Percentiles rank a stretch among this genome's conserved stretches.
These are phyloP conservation scores for Apiotrichum akiyoshidainum DNA, from an alignment of 1,284 basidiomycete genomes.

Conservation along the genomic window DNA sequence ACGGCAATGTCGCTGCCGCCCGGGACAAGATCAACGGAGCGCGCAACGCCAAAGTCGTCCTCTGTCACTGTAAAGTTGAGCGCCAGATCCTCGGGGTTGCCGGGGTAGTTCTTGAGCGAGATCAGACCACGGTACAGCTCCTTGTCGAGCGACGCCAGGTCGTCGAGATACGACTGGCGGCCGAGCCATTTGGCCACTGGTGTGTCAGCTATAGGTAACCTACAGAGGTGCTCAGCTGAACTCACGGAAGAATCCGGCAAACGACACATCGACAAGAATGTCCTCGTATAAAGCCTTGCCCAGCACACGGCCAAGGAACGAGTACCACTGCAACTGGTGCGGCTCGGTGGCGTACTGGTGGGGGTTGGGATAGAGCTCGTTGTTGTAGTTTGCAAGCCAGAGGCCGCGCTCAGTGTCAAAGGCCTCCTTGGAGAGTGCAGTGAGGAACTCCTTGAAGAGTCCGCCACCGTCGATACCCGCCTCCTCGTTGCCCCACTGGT, in stretches of 20 bases:
- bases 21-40: slow-evolving; percentile 74
- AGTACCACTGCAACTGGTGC: slow-evolving; percentile 86
- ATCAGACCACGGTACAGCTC: slow-evolving; percentile 86
- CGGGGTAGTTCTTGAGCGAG: slow-evolving; percentile 77
- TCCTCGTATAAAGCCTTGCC: slow-evolving; percentile 97
- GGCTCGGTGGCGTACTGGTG: slow-evolving; percentile 79
- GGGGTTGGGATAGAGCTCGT: slow-evolving; percentile 93
- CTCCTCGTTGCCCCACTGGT: slow-evolving; percentile 57
- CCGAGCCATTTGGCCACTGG: slow-evolving; percentile 71
- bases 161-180: slow-evolving; percentile 82
- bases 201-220: background rate
- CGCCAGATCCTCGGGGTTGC: slow-evolving; percentile 81
- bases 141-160: slow-evolving; percentile 83
- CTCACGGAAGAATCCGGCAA: slow-evolving; percentile 84
- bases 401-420: slow-evolving; percentile 92
- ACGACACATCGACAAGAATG: slow-evolving; percentile 91
- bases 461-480: slow-evolving; percentile 76
- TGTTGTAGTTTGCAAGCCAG: slow-evolving; percentile 84
- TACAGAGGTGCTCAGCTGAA: slow-evolving; percentile 1
- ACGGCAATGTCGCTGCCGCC: slow-evolving; percentile 82
- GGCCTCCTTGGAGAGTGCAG: slow-evolving; percentile 84
- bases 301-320: slow-evolving; percentile 86
- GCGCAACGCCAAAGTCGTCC: slow-evolving; percentile 85
- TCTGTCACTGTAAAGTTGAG: slow-evolving; percentile 86
- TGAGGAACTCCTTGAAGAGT: slow-evolving; percentile 97